These are phyloP conservation scores for Ceratonia siliqua DNA, from an alignment of 306 rosid genomes.

Conservation along the genomic window DNA sequence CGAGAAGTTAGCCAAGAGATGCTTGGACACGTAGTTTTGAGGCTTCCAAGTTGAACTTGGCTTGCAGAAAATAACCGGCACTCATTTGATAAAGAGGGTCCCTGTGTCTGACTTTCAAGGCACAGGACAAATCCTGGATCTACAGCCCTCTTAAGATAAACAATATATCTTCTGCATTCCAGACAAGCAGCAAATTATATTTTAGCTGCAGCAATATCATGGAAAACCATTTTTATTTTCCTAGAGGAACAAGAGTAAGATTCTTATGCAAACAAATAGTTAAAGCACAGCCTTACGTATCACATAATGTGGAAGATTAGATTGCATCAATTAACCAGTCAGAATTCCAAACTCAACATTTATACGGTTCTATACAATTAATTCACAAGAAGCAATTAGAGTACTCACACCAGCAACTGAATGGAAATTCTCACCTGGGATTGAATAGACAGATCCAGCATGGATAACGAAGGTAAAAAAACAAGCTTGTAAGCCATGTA, in stretches of 20 bases:
- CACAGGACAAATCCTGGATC: background rate
- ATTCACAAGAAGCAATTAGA: background rate
- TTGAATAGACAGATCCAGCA: conserved; percentile 18
- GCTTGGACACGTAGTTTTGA: background rate
- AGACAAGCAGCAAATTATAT: conserved; percentile 1
- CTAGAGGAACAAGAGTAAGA: background rate
- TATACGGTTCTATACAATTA: background rate
- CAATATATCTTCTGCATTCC: background rate
- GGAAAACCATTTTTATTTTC: background rate
- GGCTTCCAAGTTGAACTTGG: background rate
- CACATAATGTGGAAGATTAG: background rate
- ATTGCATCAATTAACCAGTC: background rate
- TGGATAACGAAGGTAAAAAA: background rate
- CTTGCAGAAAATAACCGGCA: background rate
- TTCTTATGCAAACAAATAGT: background rate
- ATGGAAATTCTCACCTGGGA: background rate
- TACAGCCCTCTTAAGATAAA: background rate
- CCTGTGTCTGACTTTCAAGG: background rate
- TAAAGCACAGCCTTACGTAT: background rate
- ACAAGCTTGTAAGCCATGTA: background rate
- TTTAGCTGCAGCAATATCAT: background rate
- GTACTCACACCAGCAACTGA: background rate
- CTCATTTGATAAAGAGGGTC: background rate
- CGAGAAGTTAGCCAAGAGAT: background rate
- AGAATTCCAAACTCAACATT: background rate